A percentile compares a stretch with the other conserved stretches of the same genome.
phyloP scores from a whole-genome alignment of 768 basidiomycete species.

The Calocybe indica region DNA sequence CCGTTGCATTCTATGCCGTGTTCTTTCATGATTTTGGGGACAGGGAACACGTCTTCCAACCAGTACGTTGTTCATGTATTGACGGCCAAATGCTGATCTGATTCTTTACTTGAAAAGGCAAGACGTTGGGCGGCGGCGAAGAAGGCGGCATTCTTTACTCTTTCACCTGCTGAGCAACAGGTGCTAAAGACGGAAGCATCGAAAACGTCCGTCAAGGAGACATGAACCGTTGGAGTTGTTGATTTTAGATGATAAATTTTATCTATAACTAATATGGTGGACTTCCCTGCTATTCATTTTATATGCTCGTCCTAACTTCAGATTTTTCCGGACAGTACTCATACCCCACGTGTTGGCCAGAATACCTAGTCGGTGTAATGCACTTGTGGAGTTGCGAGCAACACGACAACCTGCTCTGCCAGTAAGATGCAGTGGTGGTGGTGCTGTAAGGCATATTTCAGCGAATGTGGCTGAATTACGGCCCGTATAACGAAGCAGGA shows the following conservation, averaged over 20 bases:
- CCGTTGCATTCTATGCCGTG: slow-evolving; percentile 45
- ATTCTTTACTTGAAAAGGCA: slow-evolving; percentile 26
- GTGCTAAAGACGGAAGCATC: slow-evolving; percentile 16
- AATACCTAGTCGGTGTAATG: too few relatives aligned
- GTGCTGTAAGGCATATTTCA: too few relatives aligned
- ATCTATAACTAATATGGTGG: too few relatives aligned
- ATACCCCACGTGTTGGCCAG: too few relatives aligned
- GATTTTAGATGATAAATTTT: too few relatives aligned
- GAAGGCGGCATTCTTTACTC: slow-evolving; percentile 47
- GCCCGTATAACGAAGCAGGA: background rate
- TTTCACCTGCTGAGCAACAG: slow-evolving; percentile 52
- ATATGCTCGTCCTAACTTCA: too few relatives aligned
- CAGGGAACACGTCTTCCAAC: slow-evolving; percentile 62
- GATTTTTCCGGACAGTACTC: too few relatives aligned
- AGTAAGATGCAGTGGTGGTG: too few relatives aligned
- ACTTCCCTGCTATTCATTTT: too few relatives aligned
- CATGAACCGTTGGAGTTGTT: background rate
- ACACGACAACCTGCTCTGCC: too few relatives aligned
- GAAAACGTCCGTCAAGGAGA: background rate
- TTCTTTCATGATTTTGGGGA: slow-evolving; percentile 66
- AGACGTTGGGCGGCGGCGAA: slow-evolving; percentile 53
- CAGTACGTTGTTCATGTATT: slow-evolving; percentile 33
- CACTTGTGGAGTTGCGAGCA: too few relatives aligned
- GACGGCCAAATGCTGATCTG: background rate
- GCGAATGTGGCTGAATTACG: too few relatives aligned